Evolutionary conservation across 2,329 filamentous ascomycete genomes (phyloP), one percentile per base, ranked within the genome.

Genomic region (Pseudogymnoascus sp.): DNA sequence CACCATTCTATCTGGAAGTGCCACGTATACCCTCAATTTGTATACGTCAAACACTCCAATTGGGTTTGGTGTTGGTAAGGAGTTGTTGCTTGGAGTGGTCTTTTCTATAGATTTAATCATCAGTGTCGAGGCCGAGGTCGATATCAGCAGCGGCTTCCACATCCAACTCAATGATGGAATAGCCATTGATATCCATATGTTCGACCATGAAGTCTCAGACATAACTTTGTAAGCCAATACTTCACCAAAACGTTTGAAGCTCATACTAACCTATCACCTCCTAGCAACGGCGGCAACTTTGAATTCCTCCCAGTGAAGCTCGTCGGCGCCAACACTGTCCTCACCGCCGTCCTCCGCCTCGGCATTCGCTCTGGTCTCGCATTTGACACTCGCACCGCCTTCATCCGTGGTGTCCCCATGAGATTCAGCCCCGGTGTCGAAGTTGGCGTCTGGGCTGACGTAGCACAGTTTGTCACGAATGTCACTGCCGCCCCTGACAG

Each of bases 291-390:
- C 5, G 82, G 78, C 0, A 69, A 75, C 12, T 84, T 83, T 62
- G 80, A 83, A 61, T 83, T 83, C 61, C 75, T 85, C 1, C 82
- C 82, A 0, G 78, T 84, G 3, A 79, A 74, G 0, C 70, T 84
- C 33, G 69, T 76, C 62, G 76, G 72, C 30, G 75, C 74, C n/a
- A 75, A 74, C 60, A 75, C 75, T 0, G 66, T 76, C 0, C 69
- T 84, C 8, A 75, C 73, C 0, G 81, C 78, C 0, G 69, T 77
- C 0, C 72, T 85, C 0, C 77, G 78, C 4, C 64, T 83, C 1
- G 76, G 76, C 8, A 66, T 79, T 1, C 74, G 77, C 33, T 75
- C 76, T 3, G 81, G 80, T 11, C 66, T 80, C 50, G 67, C 73
- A 9, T 22, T 75, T 1, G 71, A 73, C 1, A 64, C 76, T 2